Conservation (phyloP, 2,329 filamentous ascomycete species). For the Venturiaceae sp. region DNA sequence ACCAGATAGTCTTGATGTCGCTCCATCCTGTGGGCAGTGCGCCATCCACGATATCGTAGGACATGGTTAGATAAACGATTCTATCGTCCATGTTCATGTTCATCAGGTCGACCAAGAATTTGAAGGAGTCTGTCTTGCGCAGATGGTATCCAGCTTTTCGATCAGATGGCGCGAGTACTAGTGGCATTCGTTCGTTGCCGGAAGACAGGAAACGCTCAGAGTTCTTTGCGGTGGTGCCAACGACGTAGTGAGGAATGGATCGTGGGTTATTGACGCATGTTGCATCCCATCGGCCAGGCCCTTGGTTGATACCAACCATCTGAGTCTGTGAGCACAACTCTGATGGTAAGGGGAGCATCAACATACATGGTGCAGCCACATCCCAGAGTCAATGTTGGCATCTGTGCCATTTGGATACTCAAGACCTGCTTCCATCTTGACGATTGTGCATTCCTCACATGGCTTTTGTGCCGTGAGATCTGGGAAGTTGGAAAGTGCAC, state of each 20-base stretch:
- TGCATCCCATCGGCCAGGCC: not conserved
- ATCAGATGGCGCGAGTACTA: not conserved
- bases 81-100: slow-evolving; percentile 8
- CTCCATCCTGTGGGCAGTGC: not conserved
- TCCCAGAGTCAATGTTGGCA: slow-evolving; percentile 1
- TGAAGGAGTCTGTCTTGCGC: not conserved
- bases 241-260: not conserved
- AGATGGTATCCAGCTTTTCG: not conserved
- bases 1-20: slow-evolving; percentile 3
- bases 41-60: slow-evolving; percentile 1
- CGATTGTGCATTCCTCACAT: slow-evolving; percentile 1
- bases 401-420: slow-evolving; percentile 2
- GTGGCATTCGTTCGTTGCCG: slow-evolving; percentile 1
- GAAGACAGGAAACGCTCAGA: slow-evolving; percentile 2
- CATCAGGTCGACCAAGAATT: slow-evolving; percentile 6
- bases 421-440: not conserved
- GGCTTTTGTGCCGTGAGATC: not conserved
- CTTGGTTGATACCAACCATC: slow-evolving; percentile 1
- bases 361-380: slow-evolving; percentile 36
- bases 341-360: not conserved
- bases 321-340: not conserved
- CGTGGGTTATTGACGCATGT: not conserved
- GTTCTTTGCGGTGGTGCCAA: not conserved
- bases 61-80: slow-evolving; percentile 2
- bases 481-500: not conserved